Base-by-base conservation (phyloP, 2,329 filamentous ascomycete species). In the Ophiocordyceps sinensis region DNA sequence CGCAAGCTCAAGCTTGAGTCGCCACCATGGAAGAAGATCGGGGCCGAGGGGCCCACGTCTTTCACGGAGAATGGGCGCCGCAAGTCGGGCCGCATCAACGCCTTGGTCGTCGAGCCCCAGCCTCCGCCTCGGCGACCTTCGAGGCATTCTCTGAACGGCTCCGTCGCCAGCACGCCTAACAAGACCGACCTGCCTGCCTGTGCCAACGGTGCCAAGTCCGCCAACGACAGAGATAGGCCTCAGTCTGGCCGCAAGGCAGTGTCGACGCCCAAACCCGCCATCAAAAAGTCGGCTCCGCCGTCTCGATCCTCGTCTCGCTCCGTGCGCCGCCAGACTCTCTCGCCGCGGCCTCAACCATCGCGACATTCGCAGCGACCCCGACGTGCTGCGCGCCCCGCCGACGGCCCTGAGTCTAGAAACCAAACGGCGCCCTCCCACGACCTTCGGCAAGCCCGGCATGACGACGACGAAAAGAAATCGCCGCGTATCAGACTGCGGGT, bases 21-120 rank as follows among this genome's bases (percentile, higher is more conserved):
- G 47, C 91, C 91, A 49, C 91, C 91, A 19, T 98, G 91, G 91
- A 96, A 91, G 66, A 85, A 78, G 54, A 74, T 84, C 47, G 74
- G 74, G 44, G 85, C 83, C 34, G 84, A 94, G 26, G 91, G 91
- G 0, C 91, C 91, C 19, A 91, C 89, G 4, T 82, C 84, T 1
- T 88, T 93, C 57, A 74, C 82, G 37, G 75, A 72, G 64, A 83
- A 72, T 73, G 85, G 84, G 38, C 72, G 72, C 47, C 71, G 78
- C 45, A 80, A 78, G 53, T 82, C 78, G 19, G 76, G 76, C 34
- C 71, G 78, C 45, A 75, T 77, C 51, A 81, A 82, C 53, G 57
- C 57, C 3, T 53, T 77, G 13, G 73, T 74, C 15, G 45, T 71
- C 28, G 73, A 78, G 45, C 50, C 73, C 35, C 68, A 71, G 45